A percentile compares a stretch with the other conserved stretches of the same genome.
Evolutionary conservation across 805 yeast genomes (phyloP).

Genomic region (Lachancea dasiensis): DNA sequence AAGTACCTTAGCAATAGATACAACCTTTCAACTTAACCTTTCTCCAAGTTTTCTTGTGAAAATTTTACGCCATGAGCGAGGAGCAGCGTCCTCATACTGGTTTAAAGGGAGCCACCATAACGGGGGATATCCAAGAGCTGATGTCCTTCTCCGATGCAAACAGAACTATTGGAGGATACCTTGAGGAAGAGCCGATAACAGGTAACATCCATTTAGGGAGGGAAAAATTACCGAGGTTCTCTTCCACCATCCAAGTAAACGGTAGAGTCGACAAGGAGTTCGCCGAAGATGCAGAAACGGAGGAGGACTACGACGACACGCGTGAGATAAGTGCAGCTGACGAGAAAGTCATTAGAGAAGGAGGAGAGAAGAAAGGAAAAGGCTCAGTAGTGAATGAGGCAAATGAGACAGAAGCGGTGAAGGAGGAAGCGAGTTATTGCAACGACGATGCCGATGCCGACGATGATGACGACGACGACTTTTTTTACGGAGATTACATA

Average conservation of each 20-base stretch:
- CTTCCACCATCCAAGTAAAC: slow-evolving; percentile 5
- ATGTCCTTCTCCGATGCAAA: slow-evolving; percentile 10
- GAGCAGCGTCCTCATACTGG: slow-evolving; percentile 7
- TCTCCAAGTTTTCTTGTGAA: too few species aligned
- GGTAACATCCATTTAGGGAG: neutral
- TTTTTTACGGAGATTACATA: slow-evolving; percentile 9
- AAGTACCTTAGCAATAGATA: neutral
- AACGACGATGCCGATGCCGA: slow-evolving; percentile 1
- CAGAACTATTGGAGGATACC: slow-evolving; percentile 11
- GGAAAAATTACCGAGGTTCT: slow-evolving; percentile 7
- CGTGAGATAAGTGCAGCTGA: neutral
- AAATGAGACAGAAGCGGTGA: neutral
- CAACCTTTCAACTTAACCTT: neutral
- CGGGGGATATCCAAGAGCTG: slow-evolving; percentile 9
- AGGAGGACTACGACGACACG: neutral
- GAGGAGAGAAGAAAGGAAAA: neutral
- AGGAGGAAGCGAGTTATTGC: neutral
- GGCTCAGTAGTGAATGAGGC: neutral
- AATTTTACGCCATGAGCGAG: neutral
- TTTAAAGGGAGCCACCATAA: slow-evolving; percentile 8
- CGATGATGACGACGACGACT: slow-evolving; percentile 10
- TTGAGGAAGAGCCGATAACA: slow-evolving; percentile 3
- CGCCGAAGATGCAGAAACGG: neutral
- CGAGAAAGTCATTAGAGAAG: neutral
- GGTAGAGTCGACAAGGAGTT: neutral